Evolutionary conservation across 2,329 filamentous ascomycete genomes (phyloP).

Genomic region (Leptosphaerulina australis): DNA sequence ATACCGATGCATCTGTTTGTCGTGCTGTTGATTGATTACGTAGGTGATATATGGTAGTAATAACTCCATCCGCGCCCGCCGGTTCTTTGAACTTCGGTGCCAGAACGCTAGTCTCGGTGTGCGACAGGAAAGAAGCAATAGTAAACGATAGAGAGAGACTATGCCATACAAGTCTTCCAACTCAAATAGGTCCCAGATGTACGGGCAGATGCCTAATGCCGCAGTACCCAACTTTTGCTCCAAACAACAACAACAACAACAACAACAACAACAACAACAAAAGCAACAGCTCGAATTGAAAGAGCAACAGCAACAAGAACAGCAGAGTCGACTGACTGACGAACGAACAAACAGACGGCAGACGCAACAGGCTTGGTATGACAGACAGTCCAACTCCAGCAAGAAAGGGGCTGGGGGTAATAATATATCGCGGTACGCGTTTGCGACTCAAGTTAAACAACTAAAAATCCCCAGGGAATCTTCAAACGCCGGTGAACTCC

Average conservation of each 20-base stretch:
- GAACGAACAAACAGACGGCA: slow-evolving; percentile 1
- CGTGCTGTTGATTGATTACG: slow-evolving; percentile 14
- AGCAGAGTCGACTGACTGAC: background rate
- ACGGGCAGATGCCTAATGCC: slow-evolving; percentile 8
- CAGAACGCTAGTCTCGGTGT: background rate
- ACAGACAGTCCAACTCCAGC: slow-evolving; percentile 11
- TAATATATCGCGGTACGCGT: slow-evolving; percentile 18
- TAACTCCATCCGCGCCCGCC: background rate
- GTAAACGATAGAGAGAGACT: slow-evolving; percentile 27
- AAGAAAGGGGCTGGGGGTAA: slow-evolving; percentile 7
- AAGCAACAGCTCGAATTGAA: background rate
- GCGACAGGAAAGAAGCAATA: background rate
- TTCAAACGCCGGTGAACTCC: slow-evolving; percentile 45
- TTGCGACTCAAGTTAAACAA: slow-evolving; percentile 2
- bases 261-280: slow-evolving; percentile 8
- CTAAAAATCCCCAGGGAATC: slow-evolving; percentile 34
- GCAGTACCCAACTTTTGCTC: slow-evolving; percentile 24
- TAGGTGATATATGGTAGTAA: slow-evolving; percentile 11
- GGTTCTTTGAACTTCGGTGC: background rate
- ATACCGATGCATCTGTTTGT: background rate
- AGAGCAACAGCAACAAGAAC: background rate
- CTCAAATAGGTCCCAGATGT: slow-evolving; percentile 1
- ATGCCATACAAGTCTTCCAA: slow-evolving; percentile 27
- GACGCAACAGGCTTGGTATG: slow-evolving; percentile 5
- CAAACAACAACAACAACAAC: no score